Conservation (phyloP, 495 filamentous ascomycete genomes). For the Penicillium nucicola region DNA sequence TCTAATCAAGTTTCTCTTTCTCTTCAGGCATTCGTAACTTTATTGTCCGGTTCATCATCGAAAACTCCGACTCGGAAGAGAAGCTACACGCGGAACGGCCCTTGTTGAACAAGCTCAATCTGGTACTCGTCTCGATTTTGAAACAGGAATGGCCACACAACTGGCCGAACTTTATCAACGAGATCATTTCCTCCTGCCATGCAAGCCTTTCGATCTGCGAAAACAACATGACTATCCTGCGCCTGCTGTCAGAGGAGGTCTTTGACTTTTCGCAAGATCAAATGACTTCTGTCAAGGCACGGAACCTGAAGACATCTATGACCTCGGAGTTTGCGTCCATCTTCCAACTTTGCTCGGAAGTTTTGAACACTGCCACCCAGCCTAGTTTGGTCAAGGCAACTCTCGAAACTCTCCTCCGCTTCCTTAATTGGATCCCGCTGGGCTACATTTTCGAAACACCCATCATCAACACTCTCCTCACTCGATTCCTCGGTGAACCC, state of each 20-base stretch:
- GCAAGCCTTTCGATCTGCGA: slow-evolving; percentile 95
- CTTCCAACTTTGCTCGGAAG: slow-evolving; percentile 93
- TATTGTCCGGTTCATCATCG: slow-evolving; percentile 95
- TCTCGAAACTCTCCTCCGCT: slow-evolving; percentile 88
- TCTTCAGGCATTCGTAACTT: slow-evolving; percentile 90
- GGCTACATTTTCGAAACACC: slow-evolving; percentile 98
- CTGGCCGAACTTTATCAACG: slow-evolving; percentile 99
- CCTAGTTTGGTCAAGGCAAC: slow-evolving; percentile 89
- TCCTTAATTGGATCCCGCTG: slow-evolving; percentile 97
- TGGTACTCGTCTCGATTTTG: slow-evolving; percentile 93
- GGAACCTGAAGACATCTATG: slow-evolving; percentile 96
- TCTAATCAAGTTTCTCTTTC: neutral
- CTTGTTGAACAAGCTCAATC: slow-evolving; percentile 94
- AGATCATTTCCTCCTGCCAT: slow-evolving; percentile 94
- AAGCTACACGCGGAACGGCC: slow-evolving; percentile 75
- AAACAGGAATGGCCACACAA: slow-evolving; percentile 99
- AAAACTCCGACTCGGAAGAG: slow-evolving; percentile 85
- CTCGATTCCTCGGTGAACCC: slow-evolving; percentile 81
- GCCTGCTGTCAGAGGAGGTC: slow-evolving; percentile 93
- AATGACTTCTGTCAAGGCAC: slow-evolving; percentile 94
- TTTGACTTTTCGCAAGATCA: slow-evolving; percentile 98
- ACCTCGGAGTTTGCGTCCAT: slow-evolving; percentile 96
- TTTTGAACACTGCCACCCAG: slow-evolving; percentile 83
- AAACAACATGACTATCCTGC: slow-evolving; percentile 99
- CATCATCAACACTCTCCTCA: slow-evolving; percentile 90